phyloP scores from a whole-genome alignment of 805 yeast species.

The Wickerhamomyces bisporus region DNA sequence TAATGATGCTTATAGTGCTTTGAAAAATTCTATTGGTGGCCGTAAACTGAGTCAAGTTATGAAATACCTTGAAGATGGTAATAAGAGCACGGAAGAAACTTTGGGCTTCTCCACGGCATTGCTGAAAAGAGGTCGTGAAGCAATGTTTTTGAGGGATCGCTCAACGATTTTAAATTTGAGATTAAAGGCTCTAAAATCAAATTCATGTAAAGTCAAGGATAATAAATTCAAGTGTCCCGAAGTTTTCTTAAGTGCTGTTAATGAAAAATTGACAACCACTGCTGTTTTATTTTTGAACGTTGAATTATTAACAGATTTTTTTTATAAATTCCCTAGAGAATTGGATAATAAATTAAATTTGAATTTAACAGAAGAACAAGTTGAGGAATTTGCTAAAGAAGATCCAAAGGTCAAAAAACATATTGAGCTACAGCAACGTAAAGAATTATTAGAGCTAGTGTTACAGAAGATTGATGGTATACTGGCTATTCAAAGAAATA shows the following conservation, averaged over 20 bases:
- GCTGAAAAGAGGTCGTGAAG: conserved; percentile 76
- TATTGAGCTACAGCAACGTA: conserved; percentile 89
- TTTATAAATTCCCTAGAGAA: conserved; percentile 93
- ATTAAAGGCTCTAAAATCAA: conserved; percentile 66
- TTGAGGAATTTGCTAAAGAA: conserved; percentile 88
- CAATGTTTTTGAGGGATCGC: conserved; percentile 73
- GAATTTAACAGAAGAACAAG: conserved; percentile 63
- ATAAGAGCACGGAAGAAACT: conserved; percentile 52
- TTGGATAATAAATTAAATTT: conserved; percentile 69
- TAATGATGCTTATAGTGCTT: conserved; percentile 48
- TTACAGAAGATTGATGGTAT: conserved; percentile 70
- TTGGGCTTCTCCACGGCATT: conserved; percentile 79
- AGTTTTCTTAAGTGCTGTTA: conserved; percentile 84
- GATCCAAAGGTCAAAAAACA: conserved; percentile 84
- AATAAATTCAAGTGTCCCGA: conserved; percentile 93
- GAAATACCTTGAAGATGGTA: conserved; percentile 49
- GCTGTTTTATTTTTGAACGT: conserved; percentile 91
- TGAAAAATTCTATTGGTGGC: conserved; percentile 74
- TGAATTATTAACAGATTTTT: conserved; percentile 89
- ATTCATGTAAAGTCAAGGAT: conserved; percentile 70
- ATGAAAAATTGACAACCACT: conserved; percentile 87
- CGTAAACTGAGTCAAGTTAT: conserved; percentile 80
- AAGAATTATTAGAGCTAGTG: conserved; percentile 82
- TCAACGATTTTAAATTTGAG: conserved; percentile 66
- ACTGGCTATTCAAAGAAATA: conserved; percentile 30